Conservation (phyloP, 169 alveolate genomes). For the Eimeria mitis region DNA sequence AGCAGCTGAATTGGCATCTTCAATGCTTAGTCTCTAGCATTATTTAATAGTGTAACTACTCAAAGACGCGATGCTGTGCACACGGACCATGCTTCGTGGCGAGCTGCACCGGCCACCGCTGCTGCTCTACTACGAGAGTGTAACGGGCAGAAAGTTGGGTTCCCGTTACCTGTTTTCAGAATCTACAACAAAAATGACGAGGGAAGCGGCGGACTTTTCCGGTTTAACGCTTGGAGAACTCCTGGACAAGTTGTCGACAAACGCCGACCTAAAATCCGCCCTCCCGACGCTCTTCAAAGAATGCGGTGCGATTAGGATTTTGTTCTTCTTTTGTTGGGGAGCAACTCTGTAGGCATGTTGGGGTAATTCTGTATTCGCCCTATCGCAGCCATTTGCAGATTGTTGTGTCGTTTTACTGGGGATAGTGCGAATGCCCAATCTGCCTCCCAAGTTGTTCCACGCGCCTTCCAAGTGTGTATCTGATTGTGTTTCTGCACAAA, state of each 20-base stretch:
- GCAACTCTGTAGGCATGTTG: neutral
- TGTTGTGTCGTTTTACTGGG: neutral
- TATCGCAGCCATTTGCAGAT: neutral
- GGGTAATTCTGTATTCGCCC: neutral
- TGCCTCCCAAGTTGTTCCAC: neutral
- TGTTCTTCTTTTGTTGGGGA: neutral
- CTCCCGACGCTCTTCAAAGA: conserved; percentile 27
- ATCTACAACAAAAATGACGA: neutral
- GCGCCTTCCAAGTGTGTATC: neutral
- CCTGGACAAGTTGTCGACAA: neutral
- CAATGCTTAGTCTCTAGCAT: neutral
- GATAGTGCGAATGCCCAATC: neutral
- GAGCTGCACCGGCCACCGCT: neutral
- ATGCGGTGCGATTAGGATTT: conserved; percentile 15
- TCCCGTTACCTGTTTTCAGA: neutral
- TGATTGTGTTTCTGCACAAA: neutral
- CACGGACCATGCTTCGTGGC: neutral
- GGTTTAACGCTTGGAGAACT: conserved; percentile 4
- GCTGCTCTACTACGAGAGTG: neutral
- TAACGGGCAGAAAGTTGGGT: neutral
- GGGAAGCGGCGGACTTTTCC: neutral
- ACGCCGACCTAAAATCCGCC: conserved; percentile 1
- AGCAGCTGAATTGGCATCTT: neutral
- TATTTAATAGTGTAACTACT: neutral
- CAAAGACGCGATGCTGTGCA: neutral